These are phyloP conservation scores for Quercus glauca DNA, from an alignment of 306 rosid genomes.

Conservation along the genomic window DNA sequence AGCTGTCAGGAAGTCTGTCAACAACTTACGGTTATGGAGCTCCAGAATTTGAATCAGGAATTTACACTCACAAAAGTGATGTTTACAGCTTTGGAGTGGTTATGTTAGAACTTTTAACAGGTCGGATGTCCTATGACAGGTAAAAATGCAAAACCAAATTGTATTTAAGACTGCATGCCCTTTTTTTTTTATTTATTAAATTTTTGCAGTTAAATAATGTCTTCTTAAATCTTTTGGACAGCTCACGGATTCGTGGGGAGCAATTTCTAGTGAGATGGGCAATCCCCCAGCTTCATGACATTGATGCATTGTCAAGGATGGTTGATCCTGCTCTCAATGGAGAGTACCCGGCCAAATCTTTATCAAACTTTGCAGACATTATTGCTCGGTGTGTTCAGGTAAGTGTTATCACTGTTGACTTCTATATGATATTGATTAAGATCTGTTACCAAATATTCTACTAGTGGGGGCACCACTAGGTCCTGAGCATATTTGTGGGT, in stretches of 20 bases:
- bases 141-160: conserved; percentile 22
- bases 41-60: conserved; percentile 93
- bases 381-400: conserved; percentile 92
- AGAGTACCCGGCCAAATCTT: conserved; percentile 74
- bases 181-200: not conserved
- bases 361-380: conserved; percentile 88
- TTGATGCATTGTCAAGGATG: conserved; percentile 89
- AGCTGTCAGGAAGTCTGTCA: conserved; percentile 86
- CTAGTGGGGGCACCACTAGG: not conserved
- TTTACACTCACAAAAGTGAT: conserved; percentile 75
- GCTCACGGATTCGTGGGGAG: conserved; percentile 70
- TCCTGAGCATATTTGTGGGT: not conserved
- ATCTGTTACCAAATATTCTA: not conserved
- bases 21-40: conserved; percentile 90
- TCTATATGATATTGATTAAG: not conserved
- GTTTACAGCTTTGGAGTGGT: conserved; percentile 96
- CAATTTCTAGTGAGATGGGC: conserved; percentile 95
- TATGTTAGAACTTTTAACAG: conserved; percentile 91
- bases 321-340: conserved; percentile 84
- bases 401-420: conserved; percentile 14
- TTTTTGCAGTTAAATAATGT: not conserved
- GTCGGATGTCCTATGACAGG: conserved; percentile 90
- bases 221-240: conserved; percentile 21
- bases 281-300: conserved; percentile 89
- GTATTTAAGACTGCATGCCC: not conserved